Base-by-base conservation (phyloP, 2,329 filamentous ascomycete genomes). In the Aspergillus pseudoviridinutans region DNA sequence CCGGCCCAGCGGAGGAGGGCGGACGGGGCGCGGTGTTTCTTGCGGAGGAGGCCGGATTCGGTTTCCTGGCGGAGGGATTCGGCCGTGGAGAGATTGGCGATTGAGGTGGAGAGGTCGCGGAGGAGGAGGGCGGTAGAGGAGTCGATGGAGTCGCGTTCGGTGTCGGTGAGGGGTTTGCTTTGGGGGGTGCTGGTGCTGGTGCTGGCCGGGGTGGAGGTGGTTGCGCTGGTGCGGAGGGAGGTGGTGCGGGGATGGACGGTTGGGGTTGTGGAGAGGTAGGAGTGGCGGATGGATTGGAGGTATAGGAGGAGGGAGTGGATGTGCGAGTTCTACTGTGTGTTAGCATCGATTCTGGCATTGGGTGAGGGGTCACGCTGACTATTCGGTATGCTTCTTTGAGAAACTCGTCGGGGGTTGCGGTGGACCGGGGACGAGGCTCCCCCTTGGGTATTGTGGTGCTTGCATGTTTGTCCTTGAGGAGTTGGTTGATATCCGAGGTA, bases 341-440 rank as follows among this genome's bases (percentile, higher is more conserved):
- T 53, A 58, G 49, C 25, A 24, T 29, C 24, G 32, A 3, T 57
- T 52, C 49, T 14, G 41, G 38, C 38, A 24, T 32, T 27, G 41
- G 52, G 53, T 54, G 50, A 28, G 35, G 49, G 56, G 53, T 63
- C 60, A 62, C 66, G 53, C 56, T 17, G 32, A 95, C 92, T 74
- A 97, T 97, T 71, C 89, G 86, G 76, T 96, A 94, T 54, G 94
- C 94, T 76, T 97, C 93, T 71, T 93, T 92, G 35, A 97, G 80
- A 71, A 97, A 99, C 67, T 89, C 89, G 72, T 97, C 90, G 52
- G 94, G 83, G 2, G 69, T 71, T 57, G 73, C 64, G 28, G 68
- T 66, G 27, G 64, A 63, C 20, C 66, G 63, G 2, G 51, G 55
- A 38, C 55, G 60, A 14, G 54, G 53, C 55, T 58, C 51, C 49